A percentile compares a stretch with the other conserved stretches of the same genome.
phyloP scores from a whole-genome alignment of 2,329 filamentous ascomycete species.

The Aureobasidium sp. region DNA sequence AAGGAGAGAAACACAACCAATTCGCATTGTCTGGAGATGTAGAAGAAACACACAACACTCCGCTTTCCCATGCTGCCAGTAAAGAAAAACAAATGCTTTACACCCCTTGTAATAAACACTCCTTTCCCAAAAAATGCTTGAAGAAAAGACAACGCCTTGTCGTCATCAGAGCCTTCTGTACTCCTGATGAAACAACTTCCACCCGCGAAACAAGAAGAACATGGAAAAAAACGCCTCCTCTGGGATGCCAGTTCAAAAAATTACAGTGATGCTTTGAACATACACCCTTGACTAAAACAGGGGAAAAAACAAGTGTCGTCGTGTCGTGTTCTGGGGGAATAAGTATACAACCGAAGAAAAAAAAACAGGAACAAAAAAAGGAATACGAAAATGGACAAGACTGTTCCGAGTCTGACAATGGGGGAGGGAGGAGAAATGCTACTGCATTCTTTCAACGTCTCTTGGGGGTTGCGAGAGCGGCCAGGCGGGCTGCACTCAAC shows the following conservation, averaged over 20 bases:
- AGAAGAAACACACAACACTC: not conserved
- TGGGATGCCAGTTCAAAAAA: not conserved
- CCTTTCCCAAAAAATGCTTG: no score
- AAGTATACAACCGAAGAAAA: not conserved
- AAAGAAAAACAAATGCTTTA: not conserved
- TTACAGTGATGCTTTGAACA: constrained; percentile 12
- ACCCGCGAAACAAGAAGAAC: not conserved
- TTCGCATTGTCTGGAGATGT: not conserved
- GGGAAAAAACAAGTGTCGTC: not conserved
- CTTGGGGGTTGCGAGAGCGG: constrained; percentile 13
- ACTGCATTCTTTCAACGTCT: not conserved
- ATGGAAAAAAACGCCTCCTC: constrained; percentile 7
- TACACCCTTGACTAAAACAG: constrained; percentile 28
- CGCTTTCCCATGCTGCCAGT: not conserved
- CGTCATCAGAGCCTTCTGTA: constrained; percentile 16
- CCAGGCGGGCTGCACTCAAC: constrained; percentile 13
- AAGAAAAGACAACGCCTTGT: constrained; percentile 17
- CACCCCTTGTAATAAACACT: no score
- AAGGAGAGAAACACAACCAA: not conserved
- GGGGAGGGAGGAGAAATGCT: not conserved
- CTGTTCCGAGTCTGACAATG: not conserved
- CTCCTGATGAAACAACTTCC: not conserved
- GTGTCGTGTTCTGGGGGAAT: not conserved
- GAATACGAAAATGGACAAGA: not conserved
- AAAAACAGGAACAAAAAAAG: not conserved